Evolutionary conservation across 2,329 filamentous ascomycete genomes (phyloP), one percentile per base, ranked within the genome.

Genomic region (Diaporthe vexans): DNA sequence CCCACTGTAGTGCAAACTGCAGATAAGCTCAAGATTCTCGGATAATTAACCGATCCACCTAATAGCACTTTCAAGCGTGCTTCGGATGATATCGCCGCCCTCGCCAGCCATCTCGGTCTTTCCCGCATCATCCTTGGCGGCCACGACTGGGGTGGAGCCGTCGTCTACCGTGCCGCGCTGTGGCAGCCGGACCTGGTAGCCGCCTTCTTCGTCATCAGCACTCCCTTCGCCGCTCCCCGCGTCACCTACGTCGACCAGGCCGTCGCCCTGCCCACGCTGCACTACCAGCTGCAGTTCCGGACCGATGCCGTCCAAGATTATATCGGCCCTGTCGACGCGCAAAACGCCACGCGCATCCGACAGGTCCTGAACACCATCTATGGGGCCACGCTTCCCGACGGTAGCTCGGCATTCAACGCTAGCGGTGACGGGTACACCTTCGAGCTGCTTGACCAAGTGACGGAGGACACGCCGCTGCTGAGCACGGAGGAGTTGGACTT

Each of bases 61-160:
- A 11, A 56, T 35, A 71, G 68, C 54, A 71, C 90, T 26, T 86
- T 91, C 81, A 96, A 95, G 85, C 90, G 88, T 77, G 90, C 93
- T 75, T 89, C 94, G 26, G 90, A 92, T 68, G 95, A 98, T 80
- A 89, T 98, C 77, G 92, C 91, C 26, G 91, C 59, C 51, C 40
- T 24, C 58, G 67, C 37, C 67, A 73, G 71, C 26, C 51, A 58
- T 11, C 68, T 71, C 9, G 68, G 54, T 26, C 33, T 71, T 4
- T 71, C 68, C 0, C 84, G 84, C 73, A 93, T 98, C 79, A 92
- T 98, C 73, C 88, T 98, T 19, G 95, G 95, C 65, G 96, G 95
- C 10, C 96, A 98, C 84, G 96, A 98, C 84, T 98, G 96, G 94
- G 96, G 96, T 82, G 95, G 94, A 78, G 87, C 88, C 3, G 86